Evolutionary conservation across 108 stramenopile species (phyloP), one percentile per base, ranked within the genome.

Genomic region (Skeletonema costatum): DNA sequence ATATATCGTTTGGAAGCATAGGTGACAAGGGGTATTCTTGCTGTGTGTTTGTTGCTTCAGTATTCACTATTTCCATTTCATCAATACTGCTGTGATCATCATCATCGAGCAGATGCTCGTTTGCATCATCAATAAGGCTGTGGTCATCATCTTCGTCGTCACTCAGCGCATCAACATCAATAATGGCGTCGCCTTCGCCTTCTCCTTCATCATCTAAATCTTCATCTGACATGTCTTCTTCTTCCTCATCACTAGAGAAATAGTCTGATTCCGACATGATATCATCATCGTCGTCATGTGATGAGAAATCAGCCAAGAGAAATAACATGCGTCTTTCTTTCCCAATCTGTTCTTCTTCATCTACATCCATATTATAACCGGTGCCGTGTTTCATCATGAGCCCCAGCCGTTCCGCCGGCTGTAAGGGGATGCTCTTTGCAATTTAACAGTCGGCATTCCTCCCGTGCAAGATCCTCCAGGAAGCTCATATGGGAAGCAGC

Each of bases 261-360:
- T 76, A 60, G n/a, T 62, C 50, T 12, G 74, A 75, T 29, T 68
- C 60, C 17, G 36, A 68, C 16, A 56, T 56, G 53, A 29, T 25
- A 25, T 56, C 53, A 2, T 29, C 53, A 25, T 76, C 75, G 17
- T 67, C 75, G 42, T 74, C 68, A 32, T 70, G 62, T n/a, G 51
- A 59, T 10, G 31, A 39, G 60, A 72, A 73, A 58, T 80, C 71
- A 56, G 29, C 21, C 48, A 80, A 71, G 29, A 73, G 66, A 46
- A 67, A 50, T 31, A 73, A 68, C 16, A 42, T 51, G 31, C 61
- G 36, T 32, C 78, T 87, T 77, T 93, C 89, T 60, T 75, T 76
- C 5, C 82, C 83, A 35, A 87, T 67, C 8, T 11, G 48, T n/a
- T 90, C 85, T 3, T 86, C 88, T 38, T 93, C 87, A 38, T 73